phyloP scores from a whole-genome alignment of 2,329 filamentous ascomycete genomes.

The Hawksworthiomyces lignivorus region DNA sequence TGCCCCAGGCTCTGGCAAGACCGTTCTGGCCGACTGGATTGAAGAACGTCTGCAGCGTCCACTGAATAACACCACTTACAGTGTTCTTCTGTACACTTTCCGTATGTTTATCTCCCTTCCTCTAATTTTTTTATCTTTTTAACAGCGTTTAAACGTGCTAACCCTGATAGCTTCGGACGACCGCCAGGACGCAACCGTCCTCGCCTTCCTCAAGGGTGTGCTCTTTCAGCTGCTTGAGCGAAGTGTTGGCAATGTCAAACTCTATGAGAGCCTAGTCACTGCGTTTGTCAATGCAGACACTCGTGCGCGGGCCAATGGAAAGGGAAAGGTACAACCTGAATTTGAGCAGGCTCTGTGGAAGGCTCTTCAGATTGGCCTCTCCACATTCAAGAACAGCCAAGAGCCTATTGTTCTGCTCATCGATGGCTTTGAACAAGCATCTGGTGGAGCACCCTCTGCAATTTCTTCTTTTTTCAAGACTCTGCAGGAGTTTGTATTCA shows the following conservation, averaged over 20 bases:
- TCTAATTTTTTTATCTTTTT: neutral
- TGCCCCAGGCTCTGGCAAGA: conserved; percentile 78
- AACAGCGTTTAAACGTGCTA: neutral
- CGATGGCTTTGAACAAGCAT: conserved; percentile 30
- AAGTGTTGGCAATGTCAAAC: conserved; percentile 28
- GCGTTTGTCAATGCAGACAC: conserved; percentile 15
- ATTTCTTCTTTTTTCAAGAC: conserved; percentile 23
- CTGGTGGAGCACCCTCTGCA: conserved; percentile 14
- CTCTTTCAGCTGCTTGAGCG: conserved; percentile 31
- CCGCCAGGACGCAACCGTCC: conserved; percentile 21
- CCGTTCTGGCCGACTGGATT: conserved; percentile 61
- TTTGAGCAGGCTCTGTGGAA: conserved; percentile 25
- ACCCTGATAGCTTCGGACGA: conserved; percentile 22
- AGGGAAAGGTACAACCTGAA: conserved; percentile 2
- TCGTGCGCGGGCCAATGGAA: neutral
- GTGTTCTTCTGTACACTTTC: conserved; percentile 29
- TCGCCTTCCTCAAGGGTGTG: conserved; percentile 28
- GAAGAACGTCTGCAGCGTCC: conserved; percentile 31
- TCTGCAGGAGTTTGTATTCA: conserved; percentile 22
- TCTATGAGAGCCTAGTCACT: conserved; percentile 25
- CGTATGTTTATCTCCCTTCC: conserved; percentile 19
- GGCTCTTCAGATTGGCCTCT: conserved; percentile 25
- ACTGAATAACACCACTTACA: conserved; percentile 26
- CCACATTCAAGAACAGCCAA: conserved; percentile 21
- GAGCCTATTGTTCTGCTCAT: conserved; percentile 26